Conservation (phyloP, 129 eudicot genomes). For the Mikania micrantha region DNA sequence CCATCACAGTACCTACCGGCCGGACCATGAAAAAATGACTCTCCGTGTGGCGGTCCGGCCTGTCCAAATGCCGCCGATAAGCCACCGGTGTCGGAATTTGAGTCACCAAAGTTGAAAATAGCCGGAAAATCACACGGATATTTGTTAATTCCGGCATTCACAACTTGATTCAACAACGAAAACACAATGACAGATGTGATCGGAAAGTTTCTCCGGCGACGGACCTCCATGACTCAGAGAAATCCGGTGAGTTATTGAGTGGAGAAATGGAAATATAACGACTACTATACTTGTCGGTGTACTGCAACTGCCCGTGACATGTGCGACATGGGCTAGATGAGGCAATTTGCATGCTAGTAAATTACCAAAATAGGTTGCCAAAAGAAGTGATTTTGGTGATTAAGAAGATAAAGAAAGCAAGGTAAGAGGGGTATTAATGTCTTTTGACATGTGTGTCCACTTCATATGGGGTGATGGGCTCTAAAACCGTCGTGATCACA, state of each 20-base stretch:
- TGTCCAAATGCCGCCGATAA: conserved; percentile 88
- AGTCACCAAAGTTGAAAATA: conserved; percentile 87
- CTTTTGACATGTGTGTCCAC: not conserved
- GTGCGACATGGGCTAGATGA: conserved; percentile 10
- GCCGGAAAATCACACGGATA: conserved; percentile 60
- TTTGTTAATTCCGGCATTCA: not conserved
- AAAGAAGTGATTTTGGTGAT: not conserved
- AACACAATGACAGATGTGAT: not conserved
- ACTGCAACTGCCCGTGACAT: conserved; percentile 14
- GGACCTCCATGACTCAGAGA: conserved; percentile 14
- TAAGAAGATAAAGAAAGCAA: not conserved
- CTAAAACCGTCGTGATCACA: not conserved
- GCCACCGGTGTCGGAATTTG: conserved; percentile 96
- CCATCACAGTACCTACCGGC: conserved; percentile 80
- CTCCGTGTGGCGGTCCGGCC: conserved; percentile 72
- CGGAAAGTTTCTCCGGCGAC: not conserved
- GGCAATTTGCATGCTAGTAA: not conserved
- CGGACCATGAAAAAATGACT: conserved; percentile 61
- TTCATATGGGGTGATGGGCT: not conserved
- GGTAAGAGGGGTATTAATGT: not conserved
- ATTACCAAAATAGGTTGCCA: conserved; percentile 17
- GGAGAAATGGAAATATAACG: not conserved
- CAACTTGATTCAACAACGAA: conserved; percentile 13
- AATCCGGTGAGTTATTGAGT: not conserved
- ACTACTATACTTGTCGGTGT: conserved; percentile 7